These are phyloP conservation scores for Ophiocordyceps robertsii DNA, from an alignment of 2,329 filamentous ascomycete genomes.

Conservation along the genomic window DNA sequence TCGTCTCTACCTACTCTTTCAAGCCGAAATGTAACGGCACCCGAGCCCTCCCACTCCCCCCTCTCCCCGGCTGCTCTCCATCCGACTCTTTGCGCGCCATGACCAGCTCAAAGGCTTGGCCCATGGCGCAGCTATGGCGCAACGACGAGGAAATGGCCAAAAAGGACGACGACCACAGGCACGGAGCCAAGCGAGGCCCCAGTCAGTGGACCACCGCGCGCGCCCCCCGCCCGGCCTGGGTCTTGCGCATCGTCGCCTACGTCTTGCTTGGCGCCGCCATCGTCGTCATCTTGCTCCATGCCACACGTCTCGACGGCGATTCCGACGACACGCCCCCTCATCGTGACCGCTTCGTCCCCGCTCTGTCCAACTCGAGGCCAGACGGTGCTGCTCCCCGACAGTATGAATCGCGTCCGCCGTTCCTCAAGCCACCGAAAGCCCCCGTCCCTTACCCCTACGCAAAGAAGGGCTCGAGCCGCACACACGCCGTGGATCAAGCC, in stretches of 20 bases:
- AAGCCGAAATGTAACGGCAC: neutral
- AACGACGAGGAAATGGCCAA: conserved; percentile 44
- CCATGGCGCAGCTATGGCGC: conserved; percentile 22
- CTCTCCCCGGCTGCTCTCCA: neutral
- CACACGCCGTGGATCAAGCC: neutral
- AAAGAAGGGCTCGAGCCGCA: neutral
- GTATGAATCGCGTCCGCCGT: too few relatives aligned
- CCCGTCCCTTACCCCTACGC: too few relatives aligned
- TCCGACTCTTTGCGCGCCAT: neutral
- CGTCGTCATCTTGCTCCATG: conserved; percentile 29
- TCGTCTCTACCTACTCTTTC: too few relatives aligned
- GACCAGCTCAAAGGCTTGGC: conserved; percentile 2
- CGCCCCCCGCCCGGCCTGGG: conserved; percentile 33
- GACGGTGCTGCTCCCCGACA: too few relatives aligned
- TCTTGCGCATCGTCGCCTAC: conserved; percentile 38
- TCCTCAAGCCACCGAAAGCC: too few relatives aligned
- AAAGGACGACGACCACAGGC: conserved; percentile 42
- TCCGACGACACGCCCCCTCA: neutral
- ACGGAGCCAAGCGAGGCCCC: conserved; percentile 4
- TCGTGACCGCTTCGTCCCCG: too few relatives aligned
- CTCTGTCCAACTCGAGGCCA: too few relatives aligned
- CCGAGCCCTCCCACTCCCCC: neutral
- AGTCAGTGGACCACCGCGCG: conserved; percentile 28
- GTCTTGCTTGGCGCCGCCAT: conserved; percentile 34
- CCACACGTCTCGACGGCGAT: neutral